A percentile compares a stretch with the other conserved stretches of the same genome.
These are phyloP conservation scores for Pyracantha coccinea DNA, from an alignment of 331 rosid genomes.

Conservation along the genomic window DNA sequence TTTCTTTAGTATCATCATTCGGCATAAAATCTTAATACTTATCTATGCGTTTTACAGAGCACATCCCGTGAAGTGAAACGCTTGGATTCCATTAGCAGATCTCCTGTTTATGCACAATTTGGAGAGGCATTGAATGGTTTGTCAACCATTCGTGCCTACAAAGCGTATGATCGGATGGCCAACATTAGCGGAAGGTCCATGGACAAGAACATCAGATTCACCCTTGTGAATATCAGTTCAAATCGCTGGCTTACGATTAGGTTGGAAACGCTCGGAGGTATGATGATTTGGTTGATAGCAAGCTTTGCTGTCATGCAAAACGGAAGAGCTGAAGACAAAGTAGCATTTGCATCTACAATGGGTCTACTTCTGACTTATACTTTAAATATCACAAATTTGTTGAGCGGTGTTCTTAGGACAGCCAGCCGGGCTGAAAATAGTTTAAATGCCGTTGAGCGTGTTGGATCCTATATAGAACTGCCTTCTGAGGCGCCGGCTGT, in stretches of 20 bases:
- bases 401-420: slow-evolving; percentile 75
- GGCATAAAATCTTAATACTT: background rate
- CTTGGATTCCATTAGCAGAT: slow-evolving; percentile 76
- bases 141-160: slow-evolving; percentile 72
- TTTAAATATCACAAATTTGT: slow-evolving; percentile 64
- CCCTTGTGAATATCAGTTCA: slow-evolving; percentile 53
- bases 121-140: slow-evolving; percentile 89
- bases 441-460: slow-evolving; percentile 84
- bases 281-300: slow-evolving; percentile 87
- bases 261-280: slow-evolving; percentile 74
- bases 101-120: slow-evolving; percentile 90
- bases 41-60: slow-evolving; percentile 37
- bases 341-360: slow-evolving; percentile 68
- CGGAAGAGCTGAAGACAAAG: slow-evolving; percentile 43
- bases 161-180: slow-evolving; percentile 76
- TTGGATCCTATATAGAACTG: slow-evolving; percentile 60
- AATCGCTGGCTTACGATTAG: slow-evolving; percentile 71
- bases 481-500: slow-evolving; percentile 67
- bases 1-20: background rate
- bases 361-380: slow-evolving; percentile 86
- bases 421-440: slow-evolving; percentile 88
- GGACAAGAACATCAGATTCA: slow-evolving; percentile 80
- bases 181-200: slow-evolving; percentile 58
- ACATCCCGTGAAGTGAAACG: slow-evolving; percentile 85
- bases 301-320: slow-evolving; percentile 81